phyloP scores from a whole-genome alignment of 2,329 filamentous ascomycete species.

The Aspergillus sclerotialis region DNA sequence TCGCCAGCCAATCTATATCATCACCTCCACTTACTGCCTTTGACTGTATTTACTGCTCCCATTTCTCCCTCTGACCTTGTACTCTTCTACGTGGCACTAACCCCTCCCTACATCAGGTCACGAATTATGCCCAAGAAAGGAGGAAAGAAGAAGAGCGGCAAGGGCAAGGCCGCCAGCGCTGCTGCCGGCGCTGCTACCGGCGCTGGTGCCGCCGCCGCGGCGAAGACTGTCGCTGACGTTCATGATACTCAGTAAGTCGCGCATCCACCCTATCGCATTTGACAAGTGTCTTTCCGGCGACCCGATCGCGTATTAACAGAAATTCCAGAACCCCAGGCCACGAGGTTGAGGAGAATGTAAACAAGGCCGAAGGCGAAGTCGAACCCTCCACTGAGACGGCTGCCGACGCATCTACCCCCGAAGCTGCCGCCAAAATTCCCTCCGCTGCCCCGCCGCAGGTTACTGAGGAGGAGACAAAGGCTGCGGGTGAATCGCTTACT shows the following conservation, averaged over 20 bases:
- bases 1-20: not conserved
- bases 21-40: not conserved
- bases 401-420: conserved; percentile 5
- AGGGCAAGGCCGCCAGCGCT: conserved; percentile 21
- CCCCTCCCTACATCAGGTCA: not conserved
- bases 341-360: conserved; percentile 7
- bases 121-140: conserved; percentile 29
- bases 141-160: conserved; percentile 23
- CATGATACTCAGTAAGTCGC: conserved; percentile 28
- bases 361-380: conserved; percentile 13
- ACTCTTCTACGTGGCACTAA: not conserved
- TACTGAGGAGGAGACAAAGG: conserved; percentile 6
- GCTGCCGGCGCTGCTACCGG: conserved; percentile 12
- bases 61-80: not conserved
- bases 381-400: conserved; percentile 8
- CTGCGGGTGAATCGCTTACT: conserved; percentile 6
- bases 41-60: not conserved
- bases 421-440: conserved; percentile 8
- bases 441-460: conserved; percentile 5
- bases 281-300: conserved; percentile 1
- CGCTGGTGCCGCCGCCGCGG: conserved; percentile 11
- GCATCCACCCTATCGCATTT: no score
- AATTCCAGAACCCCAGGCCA: conserved; percentile 1
- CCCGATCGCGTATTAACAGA: not conserved
- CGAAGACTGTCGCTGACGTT: conserved; percentile 19